Evolutionary conservation across 148 eudicot genomes (phyloP), one percentile per base, ranked within the genome.

Genomic region (Talinum fruticosum): DNA sequence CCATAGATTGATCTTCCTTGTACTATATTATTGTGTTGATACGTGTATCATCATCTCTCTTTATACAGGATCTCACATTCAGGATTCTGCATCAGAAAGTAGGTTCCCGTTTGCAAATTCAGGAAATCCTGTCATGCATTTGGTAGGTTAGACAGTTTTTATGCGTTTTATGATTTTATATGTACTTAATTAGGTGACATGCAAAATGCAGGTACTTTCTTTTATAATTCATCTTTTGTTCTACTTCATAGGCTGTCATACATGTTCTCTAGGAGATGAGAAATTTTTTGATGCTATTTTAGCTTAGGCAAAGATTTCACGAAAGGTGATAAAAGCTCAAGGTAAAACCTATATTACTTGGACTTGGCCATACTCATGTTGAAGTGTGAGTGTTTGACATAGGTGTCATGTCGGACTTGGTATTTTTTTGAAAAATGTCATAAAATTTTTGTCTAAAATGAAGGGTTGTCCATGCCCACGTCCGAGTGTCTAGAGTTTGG

Each of bases 111-210:
- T 94, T 79, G 83, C 85, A 71, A 83, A 88, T 76, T 89, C 92
- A 76, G 95, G 86, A 78, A 94, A 94, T 85, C 98, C 98, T 13
- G 97, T 94, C 37, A 90, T 92, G 97, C 71, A 89, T 79, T 80
- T 90, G 93, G 98, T 94, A 83, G 71, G 94, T 82, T n/a, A 71
- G 45, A 69, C 69, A 64, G 67, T 14, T 70, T 75, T 77, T 61
- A 24, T 80, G 59, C 54, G n/a, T 18, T 78, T 41, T 38, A 23
- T 41, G 24, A 35, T 44, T n/a, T 67, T 68, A 73, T 65, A 8
- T 49, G 28, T 30, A 2, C 12, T 5, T 8, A 28, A 10, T 62
- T 62, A 21, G 23, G 18, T 28, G 37, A n/a, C 45, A 68, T 15
- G 54, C 13, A 13, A 59, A 29, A 19, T 62, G 18, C 3, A 14